Percentiles rank a stretch among this genome's conserved stretches.
Conservation (phyloP, 192 early-diverging fungal species). For the Coemansia pectinata region DNA sequence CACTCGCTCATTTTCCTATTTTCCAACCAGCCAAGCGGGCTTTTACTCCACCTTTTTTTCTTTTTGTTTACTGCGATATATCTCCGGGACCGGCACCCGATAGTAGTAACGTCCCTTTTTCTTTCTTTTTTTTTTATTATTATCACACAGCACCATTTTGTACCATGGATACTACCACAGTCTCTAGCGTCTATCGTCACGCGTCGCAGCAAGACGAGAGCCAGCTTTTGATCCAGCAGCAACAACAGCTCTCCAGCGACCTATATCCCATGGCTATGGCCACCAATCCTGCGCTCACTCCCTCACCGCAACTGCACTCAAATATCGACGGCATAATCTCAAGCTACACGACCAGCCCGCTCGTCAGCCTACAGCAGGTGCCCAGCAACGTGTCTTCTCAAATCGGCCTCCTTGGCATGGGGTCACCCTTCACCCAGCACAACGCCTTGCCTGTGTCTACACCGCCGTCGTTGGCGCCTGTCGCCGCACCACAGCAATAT, state of each 20-base stretch:
- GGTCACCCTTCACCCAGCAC: background rate
- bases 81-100: too few species aligned
- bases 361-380: background rate
- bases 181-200: background rate
- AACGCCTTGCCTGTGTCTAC: background rate
- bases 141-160: background rate
- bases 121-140: constrained; percentile 2
- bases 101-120: background rate
- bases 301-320: background rate
- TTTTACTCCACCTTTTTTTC: background rate
- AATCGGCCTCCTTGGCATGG: background rate
- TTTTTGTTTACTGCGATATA: background rate
- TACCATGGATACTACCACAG: background rate
- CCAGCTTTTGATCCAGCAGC: background rate
- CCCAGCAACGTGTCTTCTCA: constrained; percentile 1
- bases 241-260: background rate
- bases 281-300: background rate
- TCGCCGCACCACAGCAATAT: constrained; percentile 1
- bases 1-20: background rate
- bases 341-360: constrained; percentile 1
- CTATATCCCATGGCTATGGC: constrained; percentile 1
- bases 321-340: background rate
- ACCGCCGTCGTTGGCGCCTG: background rate
- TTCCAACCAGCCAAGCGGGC: too few species aligned
- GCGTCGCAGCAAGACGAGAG: background rate